phyloP scores from a whole-genome alignment of 495 filamentous ascomycete genomes.

The Penicillium soppii region DNA sequence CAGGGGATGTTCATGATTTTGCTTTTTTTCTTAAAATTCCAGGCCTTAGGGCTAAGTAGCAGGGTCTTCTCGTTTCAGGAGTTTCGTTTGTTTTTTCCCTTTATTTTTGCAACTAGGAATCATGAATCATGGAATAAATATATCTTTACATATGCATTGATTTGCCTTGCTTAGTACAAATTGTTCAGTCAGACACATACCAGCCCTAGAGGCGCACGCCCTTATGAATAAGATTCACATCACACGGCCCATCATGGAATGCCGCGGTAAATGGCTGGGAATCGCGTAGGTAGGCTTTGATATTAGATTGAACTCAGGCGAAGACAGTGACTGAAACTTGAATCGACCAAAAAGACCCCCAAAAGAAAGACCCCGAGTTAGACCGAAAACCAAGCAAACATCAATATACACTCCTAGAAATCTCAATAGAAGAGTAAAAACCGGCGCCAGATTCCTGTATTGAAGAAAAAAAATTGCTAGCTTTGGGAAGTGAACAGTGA shows the following conservation, averaged over 20 bases:
- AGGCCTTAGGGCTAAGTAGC: slow-evolving; percentile 5
- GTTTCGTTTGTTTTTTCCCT: slow-evolving; percentile 6
- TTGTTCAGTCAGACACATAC: not conserved
- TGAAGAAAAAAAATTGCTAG: slow-evolving; percentile 12
- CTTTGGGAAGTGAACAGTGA: not conserved
- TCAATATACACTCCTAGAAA: not conserved
- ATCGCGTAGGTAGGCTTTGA: too few relatives aligned
- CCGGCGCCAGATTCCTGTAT: slow-evolving; percentile 35
- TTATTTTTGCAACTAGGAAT: slow-evolving; percentile 15
- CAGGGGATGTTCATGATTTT: slow-evolving; percentile 11
- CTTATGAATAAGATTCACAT: too few relatives aligned
- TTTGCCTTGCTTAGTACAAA: not conserved
- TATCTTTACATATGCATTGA: not conserved
- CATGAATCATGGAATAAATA: slow-evolving; percentile 22
- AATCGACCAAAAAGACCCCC: not conserved
- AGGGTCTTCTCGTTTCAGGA: slow-evolving; percentile 11
- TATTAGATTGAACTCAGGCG: too few relatives aligned
- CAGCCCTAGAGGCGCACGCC: too few relatives aligned
- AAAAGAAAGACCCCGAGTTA: not conserved
- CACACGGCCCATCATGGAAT: too few relatives aligned
- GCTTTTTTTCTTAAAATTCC: slow-evolving; percentile 13
- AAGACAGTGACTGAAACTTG: too few relatives aligned
- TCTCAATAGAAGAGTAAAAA: not conserved
- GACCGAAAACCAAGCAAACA: not conserved
- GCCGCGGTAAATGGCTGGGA: too few relatives aligned